phyloP scores from a whole-genome alignment of 1,284 basidiomycete genomes.

The Hemileia vastatrix region DNA sequence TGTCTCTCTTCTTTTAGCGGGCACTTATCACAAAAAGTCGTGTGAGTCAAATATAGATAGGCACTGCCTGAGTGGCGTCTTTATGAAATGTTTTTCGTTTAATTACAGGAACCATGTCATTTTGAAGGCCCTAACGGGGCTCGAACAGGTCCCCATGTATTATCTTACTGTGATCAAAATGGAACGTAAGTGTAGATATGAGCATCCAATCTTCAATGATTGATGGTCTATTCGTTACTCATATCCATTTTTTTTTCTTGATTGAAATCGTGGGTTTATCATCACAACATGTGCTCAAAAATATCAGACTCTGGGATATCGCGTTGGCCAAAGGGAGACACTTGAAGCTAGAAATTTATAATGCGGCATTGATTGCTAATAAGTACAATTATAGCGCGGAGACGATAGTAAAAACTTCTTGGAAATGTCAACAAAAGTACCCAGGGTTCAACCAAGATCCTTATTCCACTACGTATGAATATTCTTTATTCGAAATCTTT shows the following conservation, averaged over 20 bases:
- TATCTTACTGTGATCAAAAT: slow-evolving; percentile 19
- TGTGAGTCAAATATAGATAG: no score
- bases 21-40: no score
- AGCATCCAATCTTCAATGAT: no score
- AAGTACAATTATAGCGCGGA: slow-evolving; percentile 12
- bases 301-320: slow-evolving; percentile 22
- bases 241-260: no score
- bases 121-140: slow-evolving; percentile 15
- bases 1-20: no score
- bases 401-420: slow-evolving; percentile 9
- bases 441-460: slow-evolving; percentile 14
- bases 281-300: not conserved
- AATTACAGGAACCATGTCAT: no score
- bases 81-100: no score
- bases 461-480: slow-evolving; percentile 11
- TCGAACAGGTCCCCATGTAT: slow-evolving; percentile 7
- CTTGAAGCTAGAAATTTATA: slow-evolving; percentile 15
- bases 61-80: no score
- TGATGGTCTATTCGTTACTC: no score
- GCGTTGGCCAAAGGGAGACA: slow-evolving; percentile 7
- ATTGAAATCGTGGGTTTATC: not conserved
- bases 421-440: slow-evolving; percentile 21
- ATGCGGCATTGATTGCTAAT: not conserved
- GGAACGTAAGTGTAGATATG: slow-evolving; percentile 14
- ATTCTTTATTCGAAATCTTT: no score